Evolutionary conservation across 1,284 basidiomycete species (phyloP).

Genomic region (Sphaerobolus stellatus): DNA sequence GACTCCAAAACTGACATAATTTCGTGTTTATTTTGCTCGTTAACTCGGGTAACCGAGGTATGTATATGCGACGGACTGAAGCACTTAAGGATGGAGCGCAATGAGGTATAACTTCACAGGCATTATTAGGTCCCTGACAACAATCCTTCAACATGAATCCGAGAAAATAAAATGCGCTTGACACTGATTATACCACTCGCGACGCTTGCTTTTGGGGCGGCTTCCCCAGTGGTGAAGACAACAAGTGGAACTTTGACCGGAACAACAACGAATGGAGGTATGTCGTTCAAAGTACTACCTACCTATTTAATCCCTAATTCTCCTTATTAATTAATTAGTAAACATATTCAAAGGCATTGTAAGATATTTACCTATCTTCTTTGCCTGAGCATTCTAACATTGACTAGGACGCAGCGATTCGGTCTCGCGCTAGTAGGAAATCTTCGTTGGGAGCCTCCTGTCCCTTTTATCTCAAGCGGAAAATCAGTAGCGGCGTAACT

Average conservation of each 20-base stretch:
- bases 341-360: background rate
- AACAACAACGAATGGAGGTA: background rate
- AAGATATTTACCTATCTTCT: background rate
- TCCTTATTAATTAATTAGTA: conserved; percentile 6
- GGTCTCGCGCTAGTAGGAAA: background rate
- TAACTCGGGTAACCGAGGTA: no score
- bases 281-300: background rate
- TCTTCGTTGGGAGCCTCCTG: conserved; percentile 18
- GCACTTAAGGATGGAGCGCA: no score
- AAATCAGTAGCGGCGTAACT: conserved; percentile 11
- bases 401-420: background rate
- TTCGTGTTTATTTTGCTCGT: no score
- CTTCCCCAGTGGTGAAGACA: background rate
- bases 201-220: background rate
- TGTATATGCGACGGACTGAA: no score
- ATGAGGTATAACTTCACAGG: no score
- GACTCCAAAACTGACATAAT: no score
- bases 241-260: conserved; percentile 1
- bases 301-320: background rate
- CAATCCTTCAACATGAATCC: no score
- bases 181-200: background rate
- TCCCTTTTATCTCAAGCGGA: conserved; percentile 10
- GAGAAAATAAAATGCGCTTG: no score
- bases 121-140: no score
- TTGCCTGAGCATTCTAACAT: background rate